A percentile compares a stretch with the other conserved stretches of the same genome.
Evolutionary conservation across 805 yeast genomes (phyloP).

Genomic region (Saccharomyces jurei): DNA sequence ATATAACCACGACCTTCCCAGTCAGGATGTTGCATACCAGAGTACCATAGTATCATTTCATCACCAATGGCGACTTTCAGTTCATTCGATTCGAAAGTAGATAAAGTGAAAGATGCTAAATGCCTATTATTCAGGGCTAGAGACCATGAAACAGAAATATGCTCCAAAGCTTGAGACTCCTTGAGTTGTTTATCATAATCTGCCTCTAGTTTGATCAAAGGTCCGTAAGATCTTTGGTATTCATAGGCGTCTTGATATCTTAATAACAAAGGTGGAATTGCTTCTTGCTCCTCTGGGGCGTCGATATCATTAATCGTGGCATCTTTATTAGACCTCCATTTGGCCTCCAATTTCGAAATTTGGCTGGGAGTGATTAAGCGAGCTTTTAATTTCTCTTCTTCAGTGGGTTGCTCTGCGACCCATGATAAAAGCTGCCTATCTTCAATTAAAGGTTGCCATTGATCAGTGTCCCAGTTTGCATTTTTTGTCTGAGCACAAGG

Average conservation of each 20-base stretch:
- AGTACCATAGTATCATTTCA: conserved; percentile 60
- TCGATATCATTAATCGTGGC: conserved; percentile 67
- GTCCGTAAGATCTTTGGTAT: conserved; percentile 79
- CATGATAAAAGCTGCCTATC: conserved; percentile 71
- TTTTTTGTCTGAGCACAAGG: conserved; percentile 80
- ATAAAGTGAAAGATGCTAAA: conserved; percentile 59
- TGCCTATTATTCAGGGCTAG: conserved; percentile 55
- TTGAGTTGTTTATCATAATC: conserved; percentile 67
- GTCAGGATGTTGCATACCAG: conserved; percentile 45
- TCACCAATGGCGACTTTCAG: conserved; percentile 78
- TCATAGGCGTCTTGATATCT: conserved; percentile 77
- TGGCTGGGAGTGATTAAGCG: conserved; percentile 53
- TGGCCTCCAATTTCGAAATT: conserved; percentile 64
- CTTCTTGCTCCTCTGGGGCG: conserved; percentile 43
- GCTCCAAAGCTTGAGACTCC: conserved; percentile 71
- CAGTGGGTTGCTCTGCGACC: conserved; percentile 67
- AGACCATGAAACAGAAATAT: conserved; percentile 68
- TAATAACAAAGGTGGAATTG: conserved; percentile 62
- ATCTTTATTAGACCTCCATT: conserved; percentile 67
- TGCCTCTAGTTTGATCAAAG: conserved; percentile 73
- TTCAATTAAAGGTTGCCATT: conserved; percentile 83
- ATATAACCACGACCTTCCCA: conserved; percentile 75
- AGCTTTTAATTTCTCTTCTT: conserved; percentile 51
- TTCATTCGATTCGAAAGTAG: conserved; percentile 58
- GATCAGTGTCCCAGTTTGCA: conserved; percentile 74